Percentiles rank a stretch among this genome's conserved stretches.
These are phyloP conservation scores for Vachellia pachyceras DNA, from an alignment of 306 rosid genomes.

Conservation along the genomic window DNA sequence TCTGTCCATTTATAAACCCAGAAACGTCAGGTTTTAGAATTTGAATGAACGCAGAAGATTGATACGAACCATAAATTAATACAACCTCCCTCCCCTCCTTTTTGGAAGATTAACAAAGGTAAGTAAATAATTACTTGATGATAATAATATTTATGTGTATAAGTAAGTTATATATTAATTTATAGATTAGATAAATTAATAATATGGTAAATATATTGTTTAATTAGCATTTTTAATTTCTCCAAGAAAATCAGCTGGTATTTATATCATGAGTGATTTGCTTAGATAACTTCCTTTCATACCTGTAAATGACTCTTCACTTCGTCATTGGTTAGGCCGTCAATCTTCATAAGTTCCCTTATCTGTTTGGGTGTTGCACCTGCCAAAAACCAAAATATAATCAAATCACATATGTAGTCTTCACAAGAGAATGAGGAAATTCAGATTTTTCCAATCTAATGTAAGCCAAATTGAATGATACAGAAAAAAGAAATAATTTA, in stretches of 20 bases:
- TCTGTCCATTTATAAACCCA: constrained; percentile 47
- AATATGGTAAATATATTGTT: no score
- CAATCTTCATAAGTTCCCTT: constrained; percentile 89
- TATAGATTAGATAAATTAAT: no score
- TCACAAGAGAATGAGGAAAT: not conserved
- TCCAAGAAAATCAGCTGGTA: no score
- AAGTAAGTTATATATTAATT: no score
- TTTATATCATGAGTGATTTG: no score
- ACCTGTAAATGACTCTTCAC: constrained; percentile 99
- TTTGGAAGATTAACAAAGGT: no score
- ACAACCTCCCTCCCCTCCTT: no score
- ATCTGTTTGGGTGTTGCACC: constrained; percentile 99
- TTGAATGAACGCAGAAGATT: not conserved
- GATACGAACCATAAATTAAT: not conserved
- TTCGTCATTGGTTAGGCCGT: constrained; percentile 94
- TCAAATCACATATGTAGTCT: not conserved
- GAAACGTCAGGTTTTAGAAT: not conserved
- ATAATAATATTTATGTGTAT: no score
- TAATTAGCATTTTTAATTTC: no score
- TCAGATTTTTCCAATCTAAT: not conserved
- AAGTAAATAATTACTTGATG: no score
- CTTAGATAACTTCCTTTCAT: no score
- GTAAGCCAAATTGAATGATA: not conserved
- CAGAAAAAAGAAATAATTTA: not conserved
- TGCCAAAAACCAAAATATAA: constrained; percentile 29